These are phyloP conservation scores for Cordyceps cateniannulata DNA, from an alignment of 2,329 filamentous ascomycete genomes.

Conservation along the genomic window DNA sequence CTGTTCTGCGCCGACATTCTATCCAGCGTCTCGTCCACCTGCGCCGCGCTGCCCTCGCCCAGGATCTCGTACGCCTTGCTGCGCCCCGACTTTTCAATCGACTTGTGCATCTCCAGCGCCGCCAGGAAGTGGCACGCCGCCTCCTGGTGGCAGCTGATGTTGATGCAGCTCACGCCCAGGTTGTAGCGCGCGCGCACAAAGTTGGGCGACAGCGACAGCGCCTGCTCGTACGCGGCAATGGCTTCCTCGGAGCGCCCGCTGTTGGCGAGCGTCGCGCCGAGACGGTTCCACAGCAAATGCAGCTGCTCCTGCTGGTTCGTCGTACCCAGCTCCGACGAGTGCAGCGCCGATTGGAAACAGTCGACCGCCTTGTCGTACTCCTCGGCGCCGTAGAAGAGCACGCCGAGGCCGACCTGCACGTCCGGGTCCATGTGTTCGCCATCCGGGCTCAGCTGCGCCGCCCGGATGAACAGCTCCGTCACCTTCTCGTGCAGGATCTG, in stretches of 20 bases:
- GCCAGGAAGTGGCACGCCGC: constrained; percentile 89
- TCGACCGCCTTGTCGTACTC: constrained; percentile 98
- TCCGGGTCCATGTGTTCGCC: constrained; percentile 97
- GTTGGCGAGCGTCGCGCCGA: constrained; percentile 94
- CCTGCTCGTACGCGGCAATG: constrained; percentile 92
- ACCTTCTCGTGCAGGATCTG: constrained; percentile 85
- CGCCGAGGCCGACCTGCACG: constrained; percentile 92
- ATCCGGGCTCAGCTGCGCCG: constrained; percentile 83
- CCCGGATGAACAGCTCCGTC: constrained; percentile 83
- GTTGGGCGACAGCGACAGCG: constrained; percentile 83
- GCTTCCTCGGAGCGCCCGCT: constrained; percentile 90
- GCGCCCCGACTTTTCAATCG: constrained; percentile 78
- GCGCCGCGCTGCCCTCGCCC: constrained; percentile 39
- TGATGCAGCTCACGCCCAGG: constrained; percentile 92
- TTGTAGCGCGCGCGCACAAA: constrained; percentile 97
- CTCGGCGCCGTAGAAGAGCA: constrained; percentile 95
- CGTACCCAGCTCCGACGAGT: constrained; percentile 74
- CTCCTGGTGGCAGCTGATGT: constrained; percentile 91
- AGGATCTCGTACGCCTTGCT: constrained; percentile 80
- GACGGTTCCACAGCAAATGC: constrained; percentile 93
- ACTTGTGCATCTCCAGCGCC: constrained; percentile 90
- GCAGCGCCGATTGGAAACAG: constrained; percentile 90
- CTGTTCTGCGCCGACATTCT: constrained; percentile 91
- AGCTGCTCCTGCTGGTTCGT: constrained; percentile 81
- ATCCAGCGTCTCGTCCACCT: constrained; percentile 67